Evolutionary conservation across 2,329 filamentous ascomycete genomes (phyloP).

Genomic region (Stemphylium vesicarium): DNA sequence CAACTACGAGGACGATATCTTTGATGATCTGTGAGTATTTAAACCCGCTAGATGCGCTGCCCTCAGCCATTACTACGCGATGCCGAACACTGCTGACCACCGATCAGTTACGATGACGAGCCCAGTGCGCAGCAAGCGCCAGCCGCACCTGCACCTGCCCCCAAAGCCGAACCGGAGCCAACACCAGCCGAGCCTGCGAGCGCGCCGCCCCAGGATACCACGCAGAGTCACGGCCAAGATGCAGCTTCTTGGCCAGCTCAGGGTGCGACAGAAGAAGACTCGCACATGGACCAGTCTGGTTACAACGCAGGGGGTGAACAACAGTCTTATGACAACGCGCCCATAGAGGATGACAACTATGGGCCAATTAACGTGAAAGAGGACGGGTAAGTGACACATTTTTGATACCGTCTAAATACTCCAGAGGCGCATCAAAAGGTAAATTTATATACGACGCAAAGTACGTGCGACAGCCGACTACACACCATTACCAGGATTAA

Average conservation of each 20-base stretch:
- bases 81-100: slow-evolving; percentile 17
- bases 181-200: slow-evolving; percentile 24
- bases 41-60: neutral
- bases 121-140: slow-evolving; percentile 39
- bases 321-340: slow-evolving; percentile 39
- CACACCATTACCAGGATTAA: slow-evolving; percentile 3
- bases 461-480: neutral
- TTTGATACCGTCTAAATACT: slow-evolving; percentile 8
- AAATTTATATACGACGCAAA: slow-evolving; percentile 7
- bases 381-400: slow-evolving; percentile 75
- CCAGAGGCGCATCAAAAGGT: slow-evolving; percentile 35
- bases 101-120: slow-evolving; percentile 51
- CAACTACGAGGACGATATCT: slow-evolving; percentile 91
- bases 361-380: slow-evolving; percentile 77
- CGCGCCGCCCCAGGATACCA: slow-evolving; percentile 24
- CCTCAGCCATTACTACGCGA: neutral
- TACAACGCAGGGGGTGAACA: slow-evolving; percentile 40
- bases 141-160: slow-evolving; percentile 30
- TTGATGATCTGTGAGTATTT: slow-evolving; percentile 83
- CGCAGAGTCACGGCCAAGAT: slow-evolving; percentile 22
- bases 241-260: slow-evolving; percentile 28
- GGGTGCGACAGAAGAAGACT: slow-evolving; percentile 29
- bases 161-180: slow-evolving; percentile 30
- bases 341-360: slow-evolving; percentile 52
- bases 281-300: slow-evolving; percentile 40